Evolutionary conservation across 1,139 yeast species (phyloP), one percentile per base, ranked within the genome.

Genomic region (Kodamaea sp.): DNA sequence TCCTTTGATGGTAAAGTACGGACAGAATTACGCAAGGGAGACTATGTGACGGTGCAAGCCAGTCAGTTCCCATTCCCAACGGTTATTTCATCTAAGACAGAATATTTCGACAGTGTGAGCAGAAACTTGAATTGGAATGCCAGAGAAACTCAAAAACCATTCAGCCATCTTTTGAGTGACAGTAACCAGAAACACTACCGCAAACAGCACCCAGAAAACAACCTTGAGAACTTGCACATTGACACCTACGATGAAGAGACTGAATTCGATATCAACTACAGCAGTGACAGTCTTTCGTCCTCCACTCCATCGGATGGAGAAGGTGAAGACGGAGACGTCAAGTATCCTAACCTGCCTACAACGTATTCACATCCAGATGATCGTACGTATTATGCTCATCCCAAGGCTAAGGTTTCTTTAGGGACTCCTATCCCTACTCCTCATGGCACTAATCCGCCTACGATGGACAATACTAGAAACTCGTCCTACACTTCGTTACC

Each of bases 41-140:
- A 83, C 53, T 86, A 83, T 49, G 88, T 87, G 14, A 79, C 87
- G 0, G 74, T 87, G 10, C 78, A 77, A 34, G 95, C 95, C 1
- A 77, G 87, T 33, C 86, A 87, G 19, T 87, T 75, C 61, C 89
- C 95, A 5, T 86, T 86, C 63, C 96, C 96, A 5, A 87, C 96
- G 0, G 88, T 87, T 3, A 77, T 81, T 38, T 75, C 88, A 1
- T 73, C 83, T 4, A 77, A 80, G 34, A 83, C 84, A 2, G 95
- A 86, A 54, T 88, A 85, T 54, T 78, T 87, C 45, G 92, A 86
- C 51, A 80, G 88, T 46, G 95, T 87, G 9, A 80, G 90, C 48
- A 68, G 95, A 32, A 85, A 88, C 30, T 65, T 88, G 53, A 83
- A 86, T 55, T 88, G 96, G 96, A 88, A 88, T 55, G 83, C 74